A percentile compares a stretch with the other conserved stretches of the same genome.
Conservation (phyloP, 768 basidiomycete species). For the Flagelloscypha sp. region DNA sequence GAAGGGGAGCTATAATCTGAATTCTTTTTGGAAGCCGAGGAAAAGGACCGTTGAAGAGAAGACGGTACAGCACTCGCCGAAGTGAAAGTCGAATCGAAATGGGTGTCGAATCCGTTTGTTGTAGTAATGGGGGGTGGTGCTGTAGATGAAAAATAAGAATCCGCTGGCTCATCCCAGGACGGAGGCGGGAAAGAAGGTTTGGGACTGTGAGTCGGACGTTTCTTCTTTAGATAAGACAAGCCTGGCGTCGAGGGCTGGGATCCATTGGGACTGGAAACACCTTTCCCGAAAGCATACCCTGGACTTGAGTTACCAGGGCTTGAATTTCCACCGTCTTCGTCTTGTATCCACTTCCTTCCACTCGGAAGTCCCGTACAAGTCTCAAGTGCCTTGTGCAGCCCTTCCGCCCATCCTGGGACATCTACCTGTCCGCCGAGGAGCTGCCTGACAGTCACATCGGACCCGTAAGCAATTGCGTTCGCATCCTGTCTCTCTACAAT, state of each 20-base stretch:
- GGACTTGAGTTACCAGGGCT: slow-evolving; percentile 22
- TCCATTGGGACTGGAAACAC: slow-evolving; percentile 34
- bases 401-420: slow-evolving; percentile 71
- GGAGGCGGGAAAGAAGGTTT: slow-evolving; percentile 49
- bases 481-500: slow-evolving; percentile 94
- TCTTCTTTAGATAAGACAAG: slow-evolving; percentile 34
- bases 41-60: not conserved
- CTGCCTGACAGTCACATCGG: slow-evolving; percentile 66
- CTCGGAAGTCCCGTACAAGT: slow-evolving; percentile 64
- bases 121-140: slow-evolving; percentile 12
- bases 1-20: too few species aligned
- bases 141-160: slow-evolving; percentile 36
- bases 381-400: slow-evolving; percentile 68
- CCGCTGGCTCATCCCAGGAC: slow-evolving; percentile 47
- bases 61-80: slow-evolving; percentile 3
- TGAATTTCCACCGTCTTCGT: too few species aligned
- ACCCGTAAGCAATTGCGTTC: slow-evolving; percentile 72
- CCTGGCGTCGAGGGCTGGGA: slow-evolving; percentile 21
- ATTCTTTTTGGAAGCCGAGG: slow-evolving; percentile 7
- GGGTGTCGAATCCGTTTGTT: slow-evolving; percentile 6
- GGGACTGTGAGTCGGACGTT: slow-evolving; percentile 34
- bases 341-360: slow-evolving; percentile 56
- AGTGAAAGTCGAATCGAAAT: slow-evolving; percentile 9
- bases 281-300: slow-evolving; percentile 51
- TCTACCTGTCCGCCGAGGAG: slow-evolving; percentile 73